Evolutionary conservation across 2,329 filamentous ascomycete species (phyloP), one percentile per base, ranked within the genome.

Genomic region (Claviceps pazoutovae): DNA sequence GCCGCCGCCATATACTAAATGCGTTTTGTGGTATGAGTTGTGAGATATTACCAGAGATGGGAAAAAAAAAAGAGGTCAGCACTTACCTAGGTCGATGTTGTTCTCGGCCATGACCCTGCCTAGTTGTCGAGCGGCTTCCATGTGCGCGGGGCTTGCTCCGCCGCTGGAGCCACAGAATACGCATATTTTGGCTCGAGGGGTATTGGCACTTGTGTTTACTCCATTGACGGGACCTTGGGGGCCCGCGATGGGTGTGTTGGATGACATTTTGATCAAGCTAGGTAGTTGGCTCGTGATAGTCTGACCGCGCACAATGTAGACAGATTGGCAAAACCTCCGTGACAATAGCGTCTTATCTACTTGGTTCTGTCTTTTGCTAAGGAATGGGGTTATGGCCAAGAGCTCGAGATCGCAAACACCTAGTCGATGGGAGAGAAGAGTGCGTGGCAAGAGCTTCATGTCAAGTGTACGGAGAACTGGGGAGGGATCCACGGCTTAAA

Each of bases 111-210:
- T 84, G 57, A 76, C 74, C 37, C 73, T 72, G 51, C 84, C 91
- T 14, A 97, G 81, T 34, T 79, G 70, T 41, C 84, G 83, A 2
- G 93, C 93, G 7, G 88, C 83, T 65, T 83, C 81, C 61, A 94
- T 70, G 68, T 96, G 88, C 4, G 75, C 76, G 14, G 87, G 82
- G 56, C 80, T 84, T 49, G 74, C 81, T 48, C 93, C 93, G 16
- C 77, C 67, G 8, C 80, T 84, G 50, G 93, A 81, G 63, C 91
- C 93, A 72, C 93, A 97, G 78, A 95, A 97, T 59, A 97, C 91
- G 67, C 88, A 95, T 65, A 96, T 84, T 57, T 87, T 87, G 54
- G 84, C 71, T 56, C 67, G 71, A 49, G 67, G 62, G 34, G 14
- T 8, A 17, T 26, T 38, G 36, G 19, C 7, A 17, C 36, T 30